phyloP scores from a whole-genome alignment of 495 filamentous ascomycete genomes.

The Xylaria scruposa region DNA sequence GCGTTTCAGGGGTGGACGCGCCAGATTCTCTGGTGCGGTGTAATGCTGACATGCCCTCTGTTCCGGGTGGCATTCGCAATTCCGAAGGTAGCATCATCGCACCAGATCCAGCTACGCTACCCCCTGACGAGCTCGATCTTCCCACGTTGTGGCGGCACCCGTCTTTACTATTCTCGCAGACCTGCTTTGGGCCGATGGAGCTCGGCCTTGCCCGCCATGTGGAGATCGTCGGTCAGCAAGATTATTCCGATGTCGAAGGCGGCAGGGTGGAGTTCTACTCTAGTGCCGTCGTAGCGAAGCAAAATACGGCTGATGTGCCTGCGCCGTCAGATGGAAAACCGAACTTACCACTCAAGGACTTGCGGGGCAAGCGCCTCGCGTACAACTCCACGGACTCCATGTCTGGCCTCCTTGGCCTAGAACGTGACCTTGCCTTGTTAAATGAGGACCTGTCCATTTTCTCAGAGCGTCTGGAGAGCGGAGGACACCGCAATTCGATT shows the following conservation, averaged over 20 bases:
- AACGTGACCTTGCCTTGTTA: conserved; percentile 9
- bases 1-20: conserved; percentile 16
- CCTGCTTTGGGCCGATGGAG: conserved; percentile 23
- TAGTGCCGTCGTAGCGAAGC: conserved; percentile 19
- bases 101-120: conserved; percentile 15
- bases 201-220: conserved; percentile 15
- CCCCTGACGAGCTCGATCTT: conserved; percentile 12
- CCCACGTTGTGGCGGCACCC: conserved; percentile 21
- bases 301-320: neutral
- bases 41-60: conserved; percentile 19
- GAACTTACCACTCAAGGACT: neutral
- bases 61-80: conserved; percentile 17
- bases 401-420: conserved; percentile 9
- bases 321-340: conserved; percentile 5
- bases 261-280: conserved; percentile 11
- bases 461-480: conserved; percentile 3
- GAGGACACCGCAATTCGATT: conserved; percentile 23
- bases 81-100: conserved; percentile 11
- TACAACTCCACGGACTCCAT: conserved; percentile 20
- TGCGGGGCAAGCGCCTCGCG: conserved; percentile 22
- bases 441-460: conserved; percentile 4
- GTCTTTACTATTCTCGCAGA: conserved; percentile 9
- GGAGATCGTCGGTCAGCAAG: conserved; percentile 16
- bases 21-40: conserved; percentile 10
- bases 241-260: conserved; percentile 17